Evolutionary conservation across 2,329 filamentous ascomycete species (phyloP), one percentile per base, ranked within the genome.

Genomic region (Cordyceps farinosa): DNA sequence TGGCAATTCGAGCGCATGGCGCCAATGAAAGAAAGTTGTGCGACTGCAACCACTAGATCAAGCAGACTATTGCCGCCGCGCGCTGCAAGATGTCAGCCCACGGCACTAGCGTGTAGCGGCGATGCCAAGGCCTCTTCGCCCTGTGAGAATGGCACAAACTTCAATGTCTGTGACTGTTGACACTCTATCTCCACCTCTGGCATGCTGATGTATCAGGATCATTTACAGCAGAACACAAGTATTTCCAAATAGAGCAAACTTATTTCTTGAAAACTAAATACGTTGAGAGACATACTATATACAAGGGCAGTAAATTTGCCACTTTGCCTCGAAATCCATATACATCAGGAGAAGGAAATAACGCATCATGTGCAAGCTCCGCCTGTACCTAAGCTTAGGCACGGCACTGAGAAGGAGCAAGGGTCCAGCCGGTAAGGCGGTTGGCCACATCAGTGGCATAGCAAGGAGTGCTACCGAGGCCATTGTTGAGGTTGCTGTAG

Each of bases 381-480:
- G 3, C 17, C 11, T 17, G 10, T 7, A 29, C 47, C 13, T 13
- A 30, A 17, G 15, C 29, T 50, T 50, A 50, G 27, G 47, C 51
- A 27, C 32, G 17, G 51, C 60, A 62, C 48, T 54, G n/a, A 13
- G 42, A 50, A 5, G 50, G 13, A 13, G 60, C 60, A 9, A 62
- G 60, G 13, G 60, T 62, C 51, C 60, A 62, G 44, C 60, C 60
- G 13, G 60, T 62, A 10, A 62, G 60, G 17, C 55, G 55, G 30
- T 58, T 58, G n/a, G 55, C 55, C 6, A 58, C 55, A 48, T 58
- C 55, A 10, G 55, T 48, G n/a, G 60, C 38, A 10, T 62, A 56
- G 60, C 60, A 62, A 30, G 42, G n/a, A 11, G 60, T 62, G 52
- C 51, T 55, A 10, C 60, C 60, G 10, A 32, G 32, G 34, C 60